phyloP scores from a whole-genome alignment of 805 yeast species.

The Saccharomycopsis oosterbeekiorum region DNA sequence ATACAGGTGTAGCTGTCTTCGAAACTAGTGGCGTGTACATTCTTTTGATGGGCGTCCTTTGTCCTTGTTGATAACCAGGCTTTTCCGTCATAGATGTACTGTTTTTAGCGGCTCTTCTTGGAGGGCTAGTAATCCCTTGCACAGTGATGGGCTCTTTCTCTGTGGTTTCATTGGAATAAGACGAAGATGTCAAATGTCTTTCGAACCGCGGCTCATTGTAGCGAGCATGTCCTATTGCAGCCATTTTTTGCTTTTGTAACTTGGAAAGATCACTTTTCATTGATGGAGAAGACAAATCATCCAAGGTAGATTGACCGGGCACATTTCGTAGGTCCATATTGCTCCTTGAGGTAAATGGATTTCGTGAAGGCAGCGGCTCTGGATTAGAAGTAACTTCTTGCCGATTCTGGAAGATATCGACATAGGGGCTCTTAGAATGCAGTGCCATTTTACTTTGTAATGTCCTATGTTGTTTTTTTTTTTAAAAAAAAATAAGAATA shows the following conservation, averaged over 20 bases:
- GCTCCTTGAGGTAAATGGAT: not conserved
- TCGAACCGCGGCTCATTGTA: not conserved
- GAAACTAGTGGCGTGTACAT: too few relatives aligned
- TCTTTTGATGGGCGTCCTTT: not conserved
- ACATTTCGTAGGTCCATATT: not conserved
- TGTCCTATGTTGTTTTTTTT: too few relatives aligned
- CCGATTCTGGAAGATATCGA: not conserved
- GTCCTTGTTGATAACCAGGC: not conserved
- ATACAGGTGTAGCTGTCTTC: too few relatives aligned
- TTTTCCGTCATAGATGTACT: not conserved
- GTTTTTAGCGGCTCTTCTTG: not conserved
- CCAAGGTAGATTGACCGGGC: not conserved
- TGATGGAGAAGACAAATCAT: not conserved
- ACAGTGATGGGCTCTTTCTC: not conserved
- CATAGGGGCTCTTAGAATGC: not conserved
- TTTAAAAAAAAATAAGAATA: not conserved
- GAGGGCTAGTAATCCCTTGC: not conserved
- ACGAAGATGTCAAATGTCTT: not conserved
- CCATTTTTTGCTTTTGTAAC: not conserved
- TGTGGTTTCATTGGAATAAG: not conserved
- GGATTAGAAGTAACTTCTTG: not conserved
- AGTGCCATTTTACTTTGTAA: not conserved
- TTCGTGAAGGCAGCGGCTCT: not conserved
- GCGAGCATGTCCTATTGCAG: not conserved
- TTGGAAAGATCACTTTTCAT: not conserved